Evolutionary conservation across 352 stramenopile species (phyloP).

Genomic region (Halophytophthora batemanensis): DNA sequence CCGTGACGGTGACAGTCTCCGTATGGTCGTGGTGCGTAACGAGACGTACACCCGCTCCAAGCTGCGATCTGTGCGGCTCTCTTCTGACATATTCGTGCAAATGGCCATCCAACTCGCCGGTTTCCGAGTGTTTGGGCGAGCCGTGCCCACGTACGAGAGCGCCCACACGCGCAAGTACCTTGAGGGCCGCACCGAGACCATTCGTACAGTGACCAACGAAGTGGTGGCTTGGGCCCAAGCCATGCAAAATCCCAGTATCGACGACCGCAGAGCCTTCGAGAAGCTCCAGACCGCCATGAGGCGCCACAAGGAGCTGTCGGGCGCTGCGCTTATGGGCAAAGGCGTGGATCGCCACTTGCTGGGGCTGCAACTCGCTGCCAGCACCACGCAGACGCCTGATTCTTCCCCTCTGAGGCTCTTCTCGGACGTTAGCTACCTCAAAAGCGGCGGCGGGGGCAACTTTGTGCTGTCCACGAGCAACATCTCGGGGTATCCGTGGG

Average conservation of each 20-base stretch:
- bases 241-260: constrained; percentile 33
- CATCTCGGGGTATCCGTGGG: constrained; percentile 93
- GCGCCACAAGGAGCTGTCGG: constrained; percentile 87
- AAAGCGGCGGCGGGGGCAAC: constrained; percentile 78
- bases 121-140: constrained; percentile 85
- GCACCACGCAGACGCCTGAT: constrained; percentile 70
- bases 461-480: constrained; percentile 95
- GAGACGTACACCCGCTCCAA: constrained; percentile 77
- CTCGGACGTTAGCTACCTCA: constrained; percentile 76
- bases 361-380: constrained; percentile 85
- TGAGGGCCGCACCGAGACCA: constrained; percentile 91
- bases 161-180: constrained; percentile 92
- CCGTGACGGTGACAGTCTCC: constrained; percentile 61
- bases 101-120: constrained; percentile 92
- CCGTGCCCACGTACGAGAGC: constrained; percentile 93
- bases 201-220: constrained; percentile 72
- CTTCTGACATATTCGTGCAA: constrained; percentile 94
- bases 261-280: constrained; percentile 30
- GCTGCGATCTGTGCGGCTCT: constrained; percentile 78
- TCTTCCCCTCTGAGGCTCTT: constrained; percentile 77
- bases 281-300: constrained; percentile 77
- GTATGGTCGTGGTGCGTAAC: constrained; percentile 79
- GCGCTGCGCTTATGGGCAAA: constrained; percentile 59
- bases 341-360: constrained; percentile 93
- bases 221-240: constrained; percentile 78